These are phyloP conservation scores for Metarhizium brunneum DNA, from an alignment of 2,329 filamentous ascomycete species.

Conservation along the genomic window DNA sequence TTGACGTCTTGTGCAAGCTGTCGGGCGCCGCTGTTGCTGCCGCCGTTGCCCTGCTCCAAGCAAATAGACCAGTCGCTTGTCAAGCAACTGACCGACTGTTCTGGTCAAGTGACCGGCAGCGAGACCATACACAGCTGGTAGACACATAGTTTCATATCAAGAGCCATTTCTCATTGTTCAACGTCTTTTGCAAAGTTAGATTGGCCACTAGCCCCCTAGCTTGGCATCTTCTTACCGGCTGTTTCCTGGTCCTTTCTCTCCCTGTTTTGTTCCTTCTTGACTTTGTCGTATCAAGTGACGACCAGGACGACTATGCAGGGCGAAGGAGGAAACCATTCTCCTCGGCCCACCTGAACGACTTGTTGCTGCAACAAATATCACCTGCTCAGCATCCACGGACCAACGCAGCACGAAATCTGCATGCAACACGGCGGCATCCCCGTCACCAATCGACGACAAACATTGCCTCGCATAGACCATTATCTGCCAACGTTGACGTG, in stretches of 20 bases:
- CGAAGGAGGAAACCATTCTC: background rate
- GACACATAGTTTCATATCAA: background rate
- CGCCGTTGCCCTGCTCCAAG: slow-evolving; percentile 3
- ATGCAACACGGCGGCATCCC: background rate
- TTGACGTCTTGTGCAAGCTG: background rate
- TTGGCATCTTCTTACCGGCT: background rate
- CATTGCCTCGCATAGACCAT: background rate
- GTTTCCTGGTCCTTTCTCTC: background rate
- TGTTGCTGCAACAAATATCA: background rate
- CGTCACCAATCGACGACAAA: background rate
- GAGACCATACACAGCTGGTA: background rate
- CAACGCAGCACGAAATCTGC: background rate
- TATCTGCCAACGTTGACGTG: background rate
- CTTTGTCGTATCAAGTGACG: too few relatives aligned
- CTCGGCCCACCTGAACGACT: background rate
- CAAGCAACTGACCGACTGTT: background rate
- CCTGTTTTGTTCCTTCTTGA: background rate
- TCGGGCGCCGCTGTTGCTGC: background rate
- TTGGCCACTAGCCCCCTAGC: background rate
- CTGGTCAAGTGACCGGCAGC: background rate
- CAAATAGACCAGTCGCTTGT: background rate
- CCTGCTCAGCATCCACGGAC: background rate
- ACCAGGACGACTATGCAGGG: too few relatives aligned
- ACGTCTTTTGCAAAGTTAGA: background rate
- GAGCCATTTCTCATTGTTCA: background rate